A percentile compares a stretch with the other conserved stretches of the same genome.
Conservation (phyloP, 345 rosid species). For the Salix arbutifolia region DNA sequence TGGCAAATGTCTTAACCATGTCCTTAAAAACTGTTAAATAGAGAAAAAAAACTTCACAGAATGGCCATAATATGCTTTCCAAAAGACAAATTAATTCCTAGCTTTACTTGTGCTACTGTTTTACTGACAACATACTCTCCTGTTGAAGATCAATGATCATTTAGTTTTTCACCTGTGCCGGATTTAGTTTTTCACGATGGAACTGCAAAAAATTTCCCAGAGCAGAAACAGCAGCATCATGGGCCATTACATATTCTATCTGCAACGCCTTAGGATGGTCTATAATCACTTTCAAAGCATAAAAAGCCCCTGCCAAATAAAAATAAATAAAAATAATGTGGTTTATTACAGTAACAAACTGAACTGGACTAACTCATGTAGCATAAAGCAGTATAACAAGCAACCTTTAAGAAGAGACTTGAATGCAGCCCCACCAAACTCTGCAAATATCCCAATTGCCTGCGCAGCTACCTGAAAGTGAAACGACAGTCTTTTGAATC, state of each 20-base stretch:
- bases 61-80: not conserved
- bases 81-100: not conserved
- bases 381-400: not conserved
- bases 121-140: not conserved
- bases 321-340: not conserved
- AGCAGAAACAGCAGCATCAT: constrained; percentile 15
- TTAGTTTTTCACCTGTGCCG: not conserved
- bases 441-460: constrained; percentile 4
- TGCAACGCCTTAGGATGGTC: not conserved
- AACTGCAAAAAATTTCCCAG: constrained; percentile 14
- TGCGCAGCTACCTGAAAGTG: constrained; percentile 1
- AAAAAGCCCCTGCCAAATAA: constrained; percentile 1
- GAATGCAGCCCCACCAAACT: constrained; percentile 16
- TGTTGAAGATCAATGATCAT: not conserved
- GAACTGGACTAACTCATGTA: not conserved
- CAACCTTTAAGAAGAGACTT: not conserved
- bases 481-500: not conserved
- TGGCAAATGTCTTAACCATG: constrained; percentile 16
- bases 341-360: no score
- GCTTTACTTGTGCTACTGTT: not conserved
- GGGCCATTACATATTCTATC: constrained; percentile 7
- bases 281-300: constrained; percentile 4
- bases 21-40: constrained; percentile 7
- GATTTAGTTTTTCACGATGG: constrained; percentile 7
- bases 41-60: not conserved